Percentiles rank a stretch among this genome's conserved stretches.
Evolutionary conservation across 2,329 filamentous ascomycete species (phyloP).

Genomic region (Furcasterigmium sp.): DNA sequence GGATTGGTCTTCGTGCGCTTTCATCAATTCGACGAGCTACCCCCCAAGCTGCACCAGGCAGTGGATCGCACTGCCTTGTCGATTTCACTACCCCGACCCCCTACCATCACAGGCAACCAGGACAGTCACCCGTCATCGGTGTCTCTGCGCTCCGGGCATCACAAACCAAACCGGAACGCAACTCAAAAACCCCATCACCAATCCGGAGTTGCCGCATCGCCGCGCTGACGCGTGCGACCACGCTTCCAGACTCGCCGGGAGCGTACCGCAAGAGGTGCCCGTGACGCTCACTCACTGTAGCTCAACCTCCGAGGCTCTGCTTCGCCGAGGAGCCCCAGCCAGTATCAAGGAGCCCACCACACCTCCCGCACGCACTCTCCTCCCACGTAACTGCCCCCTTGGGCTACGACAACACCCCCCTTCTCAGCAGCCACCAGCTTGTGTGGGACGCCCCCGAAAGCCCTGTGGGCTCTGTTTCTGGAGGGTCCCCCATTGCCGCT

Average conservation of each 20-base stretch:
- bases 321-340: not conserved
- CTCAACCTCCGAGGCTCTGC: not conserved
- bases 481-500: slow-evolving; percentile 2
- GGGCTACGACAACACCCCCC: slow-evolving; percentile 4
- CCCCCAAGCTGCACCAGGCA: not conserved
- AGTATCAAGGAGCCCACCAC: not conserved
- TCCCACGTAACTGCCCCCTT: too few relatives aligned
- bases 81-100: too few relatives aligned
- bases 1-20: not conserved
- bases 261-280: too few relatives aligned
- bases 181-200: not conserved
- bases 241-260: not conserved
- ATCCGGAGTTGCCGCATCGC: not conserved
- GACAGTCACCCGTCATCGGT: too few relatives aligned
- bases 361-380: too few relatives aligned
- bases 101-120: too few relatives aligned
- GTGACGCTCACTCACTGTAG: not conserved
- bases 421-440: not conserved
- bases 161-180: not conserved
- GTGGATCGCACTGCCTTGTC: not conserved
- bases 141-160: too few relatives aligned
- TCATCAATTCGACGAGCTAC: not conserved
- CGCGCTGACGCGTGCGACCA: not conserved
- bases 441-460: not conserved
- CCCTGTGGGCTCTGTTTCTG: not conserved